Evolutionary conservation across 306 rosid species (phyloP), one percentile per base, ranked within the genome.

Genomic region (Rosa persica): DNA sequence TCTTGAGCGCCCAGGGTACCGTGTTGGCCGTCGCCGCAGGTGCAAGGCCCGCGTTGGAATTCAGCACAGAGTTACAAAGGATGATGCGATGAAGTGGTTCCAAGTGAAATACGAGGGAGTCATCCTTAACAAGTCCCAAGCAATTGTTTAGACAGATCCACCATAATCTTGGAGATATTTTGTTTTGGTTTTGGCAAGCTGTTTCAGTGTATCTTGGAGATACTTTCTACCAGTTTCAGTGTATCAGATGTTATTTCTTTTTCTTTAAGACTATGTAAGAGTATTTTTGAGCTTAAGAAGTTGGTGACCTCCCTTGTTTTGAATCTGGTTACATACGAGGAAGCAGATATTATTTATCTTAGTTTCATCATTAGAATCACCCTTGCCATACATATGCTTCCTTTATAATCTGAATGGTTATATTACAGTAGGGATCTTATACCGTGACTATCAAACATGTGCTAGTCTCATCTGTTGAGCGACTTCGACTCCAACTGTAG

Each of bases 41-140:
- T 86, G 90, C 85, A 90, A 89, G 86, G 78, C 93, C 2, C 65
- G 78, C 0, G 86, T 89, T 79, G 92, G 94, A 62, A 88, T 88
- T 78, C 89, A 90, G 67, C 88, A 88, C 69, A 82, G 89, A 72
- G 90, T 86, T 22, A 90, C 89, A 9, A 88, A 88, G 78, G 92
- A 90, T 11, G 90, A 86, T 22, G 75, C 94, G 40, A 90, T 86
- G 94, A 90, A 88, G 83, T 84, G 89, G 90, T 90, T 89, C 82
- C 91, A 88, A 76, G 89, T 89, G 71, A 89, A 85, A 74, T 89
- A 84, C 68, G 91, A 87, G 84, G 93, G 88, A 49, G 90, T 90
- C 43, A 88, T 89, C 36, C 87, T 89, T n/a, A 89, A 89, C 89
- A 88, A 88, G 86, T 81, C 89, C 23, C 87, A 82, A 51, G 46